phyloP scores from a whole-genome alignment of 108 stramenopile genomes.

The Skeletonema marinoi region DNA sequence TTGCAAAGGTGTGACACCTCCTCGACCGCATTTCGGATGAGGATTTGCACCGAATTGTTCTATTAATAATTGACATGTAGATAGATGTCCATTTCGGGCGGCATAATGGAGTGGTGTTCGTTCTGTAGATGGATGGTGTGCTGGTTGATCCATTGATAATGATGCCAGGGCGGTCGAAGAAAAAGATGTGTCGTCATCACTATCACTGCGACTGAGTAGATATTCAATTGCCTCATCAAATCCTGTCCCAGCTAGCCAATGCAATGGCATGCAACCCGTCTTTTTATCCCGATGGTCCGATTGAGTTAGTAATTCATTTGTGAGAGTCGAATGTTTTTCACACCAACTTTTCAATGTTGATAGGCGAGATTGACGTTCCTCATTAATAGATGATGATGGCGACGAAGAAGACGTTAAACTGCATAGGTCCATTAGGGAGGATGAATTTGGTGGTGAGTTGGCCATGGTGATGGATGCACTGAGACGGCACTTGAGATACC shows the following conservation, averaged over 20 bases:
- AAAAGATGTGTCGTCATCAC: not conserved
- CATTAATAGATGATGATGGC: not conserved
- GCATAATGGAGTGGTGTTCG: conserved; percentile 87
- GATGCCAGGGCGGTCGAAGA: too few species aligned
- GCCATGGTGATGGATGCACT: not conserved
- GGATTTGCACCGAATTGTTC: conserved; percentile 50
- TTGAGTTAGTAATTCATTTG: conserved; percentile 10
- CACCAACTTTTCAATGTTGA: conserved; percentile 27
- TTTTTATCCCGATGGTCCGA: conserved; percentile 25
- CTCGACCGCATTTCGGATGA: conserved; percentile 51
- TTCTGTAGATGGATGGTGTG: conserved; percentile 42
- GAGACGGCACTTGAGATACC: not conserved
- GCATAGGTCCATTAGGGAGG: conserved; percentile 23
- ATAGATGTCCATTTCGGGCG: conserved; percentile 73
- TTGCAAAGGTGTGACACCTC: conserved; percentile 82
- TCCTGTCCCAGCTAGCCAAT: conserved; percentile 79
- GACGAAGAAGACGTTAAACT: not conserved
- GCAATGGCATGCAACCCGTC: conserved; percentile 72
- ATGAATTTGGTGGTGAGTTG: conserved; percentile 14
- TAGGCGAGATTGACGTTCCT: conserved; percentile 27
- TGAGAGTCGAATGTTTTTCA: conserved; percentile 4
- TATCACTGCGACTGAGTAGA: not conserved
- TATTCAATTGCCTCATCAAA: conserved; percentile 44
- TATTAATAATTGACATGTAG: conserved; percentile 53
- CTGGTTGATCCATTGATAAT: conserved; percentile 38